phyloP scores from a whole-genome alignment of 2,329 filamentous ascomycete species.

The Chrysoporthe cubensis region DNA sequence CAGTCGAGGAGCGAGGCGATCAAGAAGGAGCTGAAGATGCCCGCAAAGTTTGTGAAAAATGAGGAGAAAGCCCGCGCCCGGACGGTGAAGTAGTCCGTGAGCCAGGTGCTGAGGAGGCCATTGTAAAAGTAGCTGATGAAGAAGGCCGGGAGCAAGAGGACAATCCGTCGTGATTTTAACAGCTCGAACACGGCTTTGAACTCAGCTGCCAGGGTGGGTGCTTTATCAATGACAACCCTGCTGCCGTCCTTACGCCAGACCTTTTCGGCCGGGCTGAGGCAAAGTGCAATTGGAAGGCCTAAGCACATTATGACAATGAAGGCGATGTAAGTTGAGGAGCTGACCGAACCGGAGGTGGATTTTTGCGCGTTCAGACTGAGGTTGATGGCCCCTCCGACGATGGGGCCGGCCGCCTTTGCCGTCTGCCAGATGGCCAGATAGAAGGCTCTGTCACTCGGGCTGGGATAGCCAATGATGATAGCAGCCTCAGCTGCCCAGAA shows the following conservation, averaged over 20 bases:
- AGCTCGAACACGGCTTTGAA: slow-evolving; percentile 36
- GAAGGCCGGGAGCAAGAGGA: slow-evolving; percentile 39
- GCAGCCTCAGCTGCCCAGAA: slow-evolving; percentile 57
- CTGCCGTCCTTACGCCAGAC: slow-evolving; percentile 39
- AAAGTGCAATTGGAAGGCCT: slow-evolving; percentile 38
- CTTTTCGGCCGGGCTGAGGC: slow-evolving; percentile 38
- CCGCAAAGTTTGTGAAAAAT: slow-evolving; percentile 42
- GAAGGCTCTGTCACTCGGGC: slow-evolving; percentile 48
- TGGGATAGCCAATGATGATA: slow-evolving; percentile 53
- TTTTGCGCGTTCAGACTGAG: slow-evolving; percentile 29
- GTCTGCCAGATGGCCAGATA: slow-evolving; percentile 50
- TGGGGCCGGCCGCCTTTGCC: slow-evolving; percentile 26
- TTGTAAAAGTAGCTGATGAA: slow-evolving; percentile 43
- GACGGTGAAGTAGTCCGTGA: slow-evolving; percentile 40
- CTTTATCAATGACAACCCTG: slow-evolving; percentile 34
- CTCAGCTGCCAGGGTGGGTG: slow-evolving; percentile 35
- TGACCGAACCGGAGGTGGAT: slow-evolving; percentile 24
- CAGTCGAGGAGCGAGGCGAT: slow-evolving; percentile 38
- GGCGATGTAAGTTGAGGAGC: slow-evolving; percentile 32
- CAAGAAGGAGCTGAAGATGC: slow-evolving; percentile 34
- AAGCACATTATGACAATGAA: slow-evolving; percentile 41
- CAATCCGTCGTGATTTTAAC: slow-evolving; percentile 35
- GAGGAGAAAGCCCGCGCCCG: slow-evolving; percentile 40
- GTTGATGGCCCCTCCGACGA: slow-evolving; percentile 31
- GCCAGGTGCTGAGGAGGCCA: slow-evolving; percentile 36